These are phyloP conservation scores for Xerocomus spinulosus DNA, from an alignment of 768 basidiomycete species.

Conservation along the genomic window DNA sequence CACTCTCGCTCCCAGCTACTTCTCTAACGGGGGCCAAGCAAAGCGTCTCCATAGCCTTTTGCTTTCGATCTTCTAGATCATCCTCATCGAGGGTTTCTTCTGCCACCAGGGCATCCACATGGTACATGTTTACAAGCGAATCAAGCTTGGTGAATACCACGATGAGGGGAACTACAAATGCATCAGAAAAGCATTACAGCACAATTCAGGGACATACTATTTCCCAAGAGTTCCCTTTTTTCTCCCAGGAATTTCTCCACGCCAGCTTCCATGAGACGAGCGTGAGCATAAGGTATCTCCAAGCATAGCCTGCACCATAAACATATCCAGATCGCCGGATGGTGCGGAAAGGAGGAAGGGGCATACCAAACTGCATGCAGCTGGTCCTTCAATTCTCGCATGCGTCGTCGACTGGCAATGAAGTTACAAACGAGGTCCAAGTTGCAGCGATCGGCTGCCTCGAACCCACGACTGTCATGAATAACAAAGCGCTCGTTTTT, in stretches of 20 bases:
- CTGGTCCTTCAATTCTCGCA: background rate
- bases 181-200: background rate
- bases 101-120: background rate
- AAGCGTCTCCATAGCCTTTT: background rate
- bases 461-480: background rate
- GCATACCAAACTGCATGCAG: conserved; percentile 1
- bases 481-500: background rate
- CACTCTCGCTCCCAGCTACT: background rate
- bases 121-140: background rate
- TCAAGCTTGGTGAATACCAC: conserved; percentile 9
- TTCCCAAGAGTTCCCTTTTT: conserved; percentile 1
- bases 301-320: background rate
- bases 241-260: background rate
- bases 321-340: background rate
- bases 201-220: background rate
- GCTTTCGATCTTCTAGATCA: background rate
- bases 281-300: background rate
- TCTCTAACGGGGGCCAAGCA: background rate
- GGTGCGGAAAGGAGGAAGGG: background rate
- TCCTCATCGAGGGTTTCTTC: background rate
- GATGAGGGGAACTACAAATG: conserved; percentile 2
- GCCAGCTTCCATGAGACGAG: background rate
- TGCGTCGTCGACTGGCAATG: background rate
- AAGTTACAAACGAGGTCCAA: background rate
- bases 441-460: background rate